phyloP scores from a whole-genome alignment of 768 basidiomycete species.

The Naganishia antarctica region DNA sequence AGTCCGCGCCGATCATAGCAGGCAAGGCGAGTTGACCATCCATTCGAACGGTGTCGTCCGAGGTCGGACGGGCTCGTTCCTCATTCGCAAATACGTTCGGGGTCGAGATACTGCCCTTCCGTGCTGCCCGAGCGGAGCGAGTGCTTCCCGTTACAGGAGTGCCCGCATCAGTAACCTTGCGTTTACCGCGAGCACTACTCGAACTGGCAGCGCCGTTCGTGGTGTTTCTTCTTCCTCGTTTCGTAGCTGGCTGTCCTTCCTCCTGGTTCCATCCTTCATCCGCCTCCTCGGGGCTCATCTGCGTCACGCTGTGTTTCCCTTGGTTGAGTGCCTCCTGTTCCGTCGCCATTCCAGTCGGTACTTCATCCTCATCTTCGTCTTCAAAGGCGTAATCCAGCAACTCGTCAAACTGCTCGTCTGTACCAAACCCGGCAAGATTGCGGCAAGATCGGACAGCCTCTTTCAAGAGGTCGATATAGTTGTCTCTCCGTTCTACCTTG shows the following conservation, averaged over 20 bases:
- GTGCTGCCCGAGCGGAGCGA: not conserved
- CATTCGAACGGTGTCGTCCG: not conserved
- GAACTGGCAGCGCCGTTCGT: not conserved
- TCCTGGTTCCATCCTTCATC: not conserved
- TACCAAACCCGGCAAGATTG: conserved; percentile 22
- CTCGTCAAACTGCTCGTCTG: conserved; percentile 26
- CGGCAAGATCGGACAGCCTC: conserved; percentile 64
- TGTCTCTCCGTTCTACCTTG: conserved; percentile 72
- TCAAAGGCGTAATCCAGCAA: conserved; percentile 38
- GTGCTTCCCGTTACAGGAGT: not conserved
- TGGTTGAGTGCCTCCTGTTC: not conserved
- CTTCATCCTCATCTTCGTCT: conserved; percentile 50
- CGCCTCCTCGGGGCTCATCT: not conserved
- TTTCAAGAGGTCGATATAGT: conserved; percentile 66
- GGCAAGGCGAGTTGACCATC: not conserved
- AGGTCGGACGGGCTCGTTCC: not conserved
- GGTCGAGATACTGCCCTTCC: not conserved
- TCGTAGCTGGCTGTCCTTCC: not conserved
- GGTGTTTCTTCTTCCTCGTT: not conserved
- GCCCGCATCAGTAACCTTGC: not conserved
- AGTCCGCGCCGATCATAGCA: not conserved
- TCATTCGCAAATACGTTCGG: not conserved
- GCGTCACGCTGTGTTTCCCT: not conserved
- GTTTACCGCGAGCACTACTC: not conserved
- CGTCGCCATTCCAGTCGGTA: conserved; percentile 27